phyloP scores from a whole-genome alignment of 805 yeast genomes.

The Monosporozyma unispora region DNA sequence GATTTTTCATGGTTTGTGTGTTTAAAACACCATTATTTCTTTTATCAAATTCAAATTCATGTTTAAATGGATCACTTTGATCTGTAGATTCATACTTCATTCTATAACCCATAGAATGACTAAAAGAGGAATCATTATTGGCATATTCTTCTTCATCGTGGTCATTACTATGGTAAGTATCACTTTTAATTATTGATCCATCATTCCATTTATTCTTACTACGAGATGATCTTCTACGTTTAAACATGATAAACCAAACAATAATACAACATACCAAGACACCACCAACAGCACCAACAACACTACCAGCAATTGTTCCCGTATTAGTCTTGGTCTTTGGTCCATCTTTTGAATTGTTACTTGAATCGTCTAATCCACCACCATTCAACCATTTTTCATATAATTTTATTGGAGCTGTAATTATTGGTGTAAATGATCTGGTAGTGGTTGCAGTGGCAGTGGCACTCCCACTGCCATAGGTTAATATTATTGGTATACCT shows the following conservation, averaged over 20 bases:
- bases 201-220: constrained; percentile 2
- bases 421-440: constrained; percentile 11
- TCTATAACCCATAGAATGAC: neutral
- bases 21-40: constrained; percentile 4
- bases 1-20: constrained; percentile 4
- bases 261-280: constrained; percentile 13
- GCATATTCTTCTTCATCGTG: neutral
- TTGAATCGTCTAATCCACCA: constrained; percentile 1
- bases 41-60: constrained; percentile 20
- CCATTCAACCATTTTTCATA: constrained; percentile 21
- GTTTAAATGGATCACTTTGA: constrained; percentile 21
- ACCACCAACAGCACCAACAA: constrained; percentile 28
- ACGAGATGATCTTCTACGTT: constrained; percentile 6
- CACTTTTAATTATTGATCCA: neutral
- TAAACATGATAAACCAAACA: constrained; percentile 15
- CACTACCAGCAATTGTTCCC: constrained; percentile 25
- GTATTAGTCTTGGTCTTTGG: constrained; percentile 1
- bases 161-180: neutral
- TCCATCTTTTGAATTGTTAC: neutral
- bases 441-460: constrained; percentile 8
- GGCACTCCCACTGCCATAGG: constrained; percentile 7
- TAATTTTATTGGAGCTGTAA: constrained; percentile 14
- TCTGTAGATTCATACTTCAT: constrained; percentile 1
- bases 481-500: constrained; percentile 12
- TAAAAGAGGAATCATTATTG: neutral